Conservation (phyloP, 2,329 filamentous ascomycete genomes). For the Xylaria sp. region DNA sequence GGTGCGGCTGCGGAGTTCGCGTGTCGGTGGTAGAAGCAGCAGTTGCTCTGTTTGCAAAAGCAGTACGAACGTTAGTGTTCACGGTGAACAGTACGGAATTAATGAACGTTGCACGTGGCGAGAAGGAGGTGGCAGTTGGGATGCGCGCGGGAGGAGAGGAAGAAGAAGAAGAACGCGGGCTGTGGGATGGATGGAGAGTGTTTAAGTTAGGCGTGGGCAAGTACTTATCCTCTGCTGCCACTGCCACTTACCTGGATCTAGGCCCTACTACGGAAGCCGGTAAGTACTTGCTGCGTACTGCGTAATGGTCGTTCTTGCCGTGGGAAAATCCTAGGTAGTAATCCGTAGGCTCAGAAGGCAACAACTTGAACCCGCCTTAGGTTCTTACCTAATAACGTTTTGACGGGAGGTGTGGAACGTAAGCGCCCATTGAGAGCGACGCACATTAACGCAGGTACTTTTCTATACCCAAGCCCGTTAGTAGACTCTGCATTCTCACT, state of each 20-base stretch:
- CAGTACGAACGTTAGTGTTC: too few species aligned
- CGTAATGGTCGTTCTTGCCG: background rate
- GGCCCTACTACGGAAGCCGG: too few species aligned
- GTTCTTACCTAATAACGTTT: too few species aligned
- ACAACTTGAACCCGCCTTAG: background rate
- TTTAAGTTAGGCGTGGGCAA: background rate
- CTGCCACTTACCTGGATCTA: background rate
- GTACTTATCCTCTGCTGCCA: background rate
- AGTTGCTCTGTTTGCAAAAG: background rate
- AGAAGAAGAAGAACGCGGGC: background rate
- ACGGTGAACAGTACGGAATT: background rate
- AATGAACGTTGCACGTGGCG: background rate
- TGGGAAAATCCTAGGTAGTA: background rate
- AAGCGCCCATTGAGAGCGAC: background rate
- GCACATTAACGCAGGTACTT: background rate
- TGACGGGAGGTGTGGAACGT: background rate
- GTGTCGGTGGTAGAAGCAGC: background rate
- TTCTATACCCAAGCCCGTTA: background rate
- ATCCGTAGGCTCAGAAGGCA: background rate
- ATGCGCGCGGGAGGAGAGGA: background rate
- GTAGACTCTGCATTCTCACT: background rate
- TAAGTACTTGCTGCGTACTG: too few species aligned
- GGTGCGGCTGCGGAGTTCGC: background rate
- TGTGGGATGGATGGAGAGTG: background rate
- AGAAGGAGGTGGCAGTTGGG: constrained; percentile 27